A percentile compares a stretch with the other conserved stretches of the same genome.
Conservation (phyloP, 202 grass and related monocot species). For the Musa balbisiana region DNA sequence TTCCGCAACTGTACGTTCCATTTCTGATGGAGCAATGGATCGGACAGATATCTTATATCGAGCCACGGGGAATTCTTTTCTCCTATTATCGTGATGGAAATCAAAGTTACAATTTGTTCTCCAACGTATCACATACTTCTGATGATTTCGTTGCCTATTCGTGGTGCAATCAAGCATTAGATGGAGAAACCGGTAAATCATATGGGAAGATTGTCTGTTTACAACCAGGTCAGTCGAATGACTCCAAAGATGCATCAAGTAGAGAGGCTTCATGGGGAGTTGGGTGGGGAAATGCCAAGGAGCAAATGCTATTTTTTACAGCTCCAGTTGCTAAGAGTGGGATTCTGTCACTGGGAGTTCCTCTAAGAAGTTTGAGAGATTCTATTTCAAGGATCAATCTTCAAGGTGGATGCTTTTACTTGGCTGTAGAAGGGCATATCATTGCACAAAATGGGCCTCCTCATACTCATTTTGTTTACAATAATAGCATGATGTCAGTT, state of each 20-base stretch:
- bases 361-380: constrained; percentile 25
- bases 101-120: neutral
- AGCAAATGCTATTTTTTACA: constrained; percentile 45
- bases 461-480: neutral
- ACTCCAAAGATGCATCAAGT: constrained; percentile 7
- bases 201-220: neutral
- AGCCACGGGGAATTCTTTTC: neutral
- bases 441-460: neutral
- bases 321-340: constrained; percentile 20
- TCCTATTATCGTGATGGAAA: neutral
- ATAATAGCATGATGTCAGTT: neutral
- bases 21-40: neutral
- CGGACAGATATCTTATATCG: neutral
- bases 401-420: constrained; percentile 28
- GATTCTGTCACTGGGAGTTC: constrained; percentile 35
- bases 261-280: constrained; percentile 4
- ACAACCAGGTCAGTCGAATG: neutral
- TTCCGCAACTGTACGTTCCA: no score
- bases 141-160: neutral
- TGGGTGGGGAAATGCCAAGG: constrained; percentile 23
- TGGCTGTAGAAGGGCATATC: constrained; percentile 22
- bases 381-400: constrained; percentile 9
- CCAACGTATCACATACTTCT: neutral
- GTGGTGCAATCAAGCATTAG: neutral
- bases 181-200: neutral